These are phyloP conservation scores for Hypoxylon subgilvum DNA, from an alignment of 495 filamentous ascomycete genomes.

Conservation along the genomic window DNA sequence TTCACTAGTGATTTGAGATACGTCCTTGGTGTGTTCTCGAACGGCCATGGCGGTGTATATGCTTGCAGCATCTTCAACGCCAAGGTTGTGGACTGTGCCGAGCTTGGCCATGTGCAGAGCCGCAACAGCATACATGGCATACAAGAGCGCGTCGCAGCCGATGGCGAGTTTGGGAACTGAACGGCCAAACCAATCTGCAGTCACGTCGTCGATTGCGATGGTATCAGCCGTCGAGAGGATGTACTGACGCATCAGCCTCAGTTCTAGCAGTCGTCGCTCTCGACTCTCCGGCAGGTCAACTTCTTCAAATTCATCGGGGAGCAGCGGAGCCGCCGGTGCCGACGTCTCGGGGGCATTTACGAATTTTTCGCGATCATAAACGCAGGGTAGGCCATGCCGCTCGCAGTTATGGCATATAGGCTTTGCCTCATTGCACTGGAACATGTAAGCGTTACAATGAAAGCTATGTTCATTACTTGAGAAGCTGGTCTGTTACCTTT, in stretches of 20 bases:
- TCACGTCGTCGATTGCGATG: constrained; percentile 20
- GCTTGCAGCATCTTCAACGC: constrained; percentile 35
- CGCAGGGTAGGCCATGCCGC: constrained; percentile 44
- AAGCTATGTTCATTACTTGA: not conserved
- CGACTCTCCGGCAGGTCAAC: constrained; percentile 40
- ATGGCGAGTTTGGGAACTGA: constrained; percentile 42
- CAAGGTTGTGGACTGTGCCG: constrained; percentile 18
- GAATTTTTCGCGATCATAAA: constrained; percentile 34
- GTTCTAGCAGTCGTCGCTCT: constrained; percentile 43
- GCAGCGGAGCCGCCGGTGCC: constrained; percentile 1
- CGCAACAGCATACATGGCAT: constrained; percentile 43
- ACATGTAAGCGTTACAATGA: not conserved
- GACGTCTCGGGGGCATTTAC: constrained; percentile 3
- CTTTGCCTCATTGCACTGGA: constrained; percentile 50
- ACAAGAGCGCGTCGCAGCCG: constrained; percentile 44
- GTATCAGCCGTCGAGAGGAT: constrained; percentile 30
- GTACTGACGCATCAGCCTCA: constrained; percentile 47
- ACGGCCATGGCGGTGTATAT: constrained; percentile 45
- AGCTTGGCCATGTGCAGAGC: constrained; percentile 42
- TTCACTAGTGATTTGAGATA: constrained; percentile 35
- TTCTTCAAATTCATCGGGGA: not conserved
- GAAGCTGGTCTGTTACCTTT: constrained; percentile 36
- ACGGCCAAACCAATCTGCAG: constrained; percentile 9
- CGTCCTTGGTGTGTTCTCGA: constrained; percentile 44
- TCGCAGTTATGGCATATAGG: constrained; percentile 48